phyloP scores from a whole-genome alignment of 257 asterid genomes.

The Ligustrum vulgare region DNA sequence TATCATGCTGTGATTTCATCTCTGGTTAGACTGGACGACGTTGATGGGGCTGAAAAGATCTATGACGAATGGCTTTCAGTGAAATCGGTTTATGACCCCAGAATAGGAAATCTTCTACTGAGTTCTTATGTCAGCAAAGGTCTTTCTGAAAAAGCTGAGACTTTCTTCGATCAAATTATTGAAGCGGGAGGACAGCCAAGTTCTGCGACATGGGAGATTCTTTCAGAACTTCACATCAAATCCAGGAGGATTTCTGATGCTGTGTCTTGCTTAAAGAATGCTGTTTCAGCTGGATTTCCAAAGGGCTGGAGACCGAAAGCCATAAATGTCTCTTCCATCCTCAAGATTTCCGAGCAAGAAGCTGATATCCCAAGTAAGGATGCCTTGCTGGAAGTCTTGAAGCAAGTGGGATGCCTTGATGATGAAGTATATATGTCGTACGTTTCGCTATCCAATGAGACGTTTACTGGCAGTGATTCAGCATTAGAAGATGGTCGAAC shows the following conservation, averaged over 20 bases:
- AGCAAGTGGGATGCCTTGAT: conserved; percentile 56
- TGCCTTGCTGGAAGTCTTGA: conserved; percentile 49
- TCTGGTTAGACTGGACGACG: conserved; percentile 57
- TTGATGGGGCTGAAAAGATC: conserved; percentile 69
- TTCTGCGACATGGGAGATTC: conserved; percentile 80
- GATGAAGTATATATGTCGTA: conserved; percentile 53
- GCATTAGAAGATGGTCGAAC: conserved; percentile 23
- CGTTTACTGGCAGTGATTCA: conserved; percentile 16
- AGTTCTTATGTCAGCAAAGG: conserved; percentile 62
- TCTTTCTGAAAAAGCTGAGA: conserved; percentile 47
- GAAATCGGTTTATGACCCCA: conserved; percentile 60
- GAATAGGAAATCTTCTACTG: conserved; percentile 73
- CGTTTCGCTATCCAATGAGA: conserved; percentile 33
- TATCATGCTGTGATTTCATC: conserved; percentile 72
- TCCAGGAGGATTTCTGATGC: conserved; percentile 60
- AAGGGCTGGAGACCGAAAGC: conserved; percentile 79
- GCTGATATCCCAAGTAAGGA: conserved; percentile 50
- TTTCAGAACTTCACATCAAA: conserved; percentile 67
- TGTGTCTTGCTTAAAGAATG: conserved; percentile 67
- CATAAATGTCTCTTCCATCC: conserved; percentile 43
- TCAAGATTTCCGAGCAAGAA: conserved; percentile 55
- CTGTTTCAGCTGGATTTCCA: conserved; percentile 55
- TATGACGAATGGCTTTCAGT: conserved; percentile 79
- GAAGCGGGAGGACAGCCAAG: conserved; percentile 74
- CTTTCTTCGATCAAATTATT: conserved; percentile 64